phyloP scores from a whole-genome alignment of 2,329 filamentous ascomycete species.

The Phyllosticta capitalensis region DNA sequence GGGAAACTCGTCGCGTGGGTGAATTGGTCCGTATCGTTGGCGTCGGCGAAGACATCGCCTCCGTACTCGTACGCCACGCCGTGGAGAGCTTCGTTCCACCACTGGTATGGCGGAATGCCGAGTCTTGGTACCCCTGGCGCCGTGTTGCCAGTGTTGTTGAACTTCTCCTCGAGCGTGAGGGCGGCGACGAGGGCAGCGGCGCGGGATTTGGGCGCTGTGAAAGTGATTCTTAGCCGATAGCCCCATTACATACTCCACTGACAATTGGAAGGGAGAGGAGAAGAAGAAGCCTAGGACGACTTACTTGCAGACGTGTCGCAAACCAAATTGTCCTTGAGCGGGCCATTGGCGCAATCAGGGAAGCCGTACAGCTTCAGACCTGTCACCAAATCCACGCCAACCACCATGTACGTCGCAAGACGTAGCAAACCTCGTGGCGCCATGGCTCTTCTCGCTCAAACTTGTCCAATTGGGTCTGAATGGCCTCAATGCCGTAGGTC shows the following conservation, averaged over 20 bases:
- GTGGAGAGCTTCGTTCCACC: conserved; percentile 53
- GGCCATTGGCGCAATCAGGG: conserved; percentile 44
- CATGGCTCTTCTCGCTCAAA: background rate
- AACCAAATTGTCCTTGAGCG: conserved; percentile 40
- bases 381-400: background rate
- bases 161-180: conserved; percentile 45
- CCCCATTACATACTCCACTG: too few relatives aligned
- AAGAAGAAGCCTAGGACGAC: conserved; percentile 12
- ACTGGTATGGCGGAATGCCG: conserved; percentile 49
- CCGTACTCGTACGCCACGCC: conserved; percentile 45
- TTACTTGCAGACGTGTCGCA: conserved; percentile 38
- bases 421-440: background rate
- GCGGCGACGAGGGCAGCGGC: conserved; percentile 41
- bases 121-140: conserved; percentile 45
- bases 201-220: conserved; percentile 25
- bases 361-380: conserved; percentile 20
- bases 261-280: background rate
- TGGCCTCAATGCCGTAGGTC: too few relatives aligned
- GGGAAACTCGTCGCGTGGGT: conserved; percentile 57
- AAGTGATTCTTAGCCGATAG: background rate
- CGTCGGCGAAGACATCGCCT: conserved; percentile 43
- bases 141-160: conserved; percentile 37
- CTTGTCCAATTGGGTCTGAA: background rate
- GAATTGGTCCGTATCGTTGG: conserved; percentile 36
- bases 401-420: background rate